These are phyloP conservation scores for Pythium brassicae DNA, from an alignment of 352 stramenopile species.

Conservation along the genomic window DNA sequence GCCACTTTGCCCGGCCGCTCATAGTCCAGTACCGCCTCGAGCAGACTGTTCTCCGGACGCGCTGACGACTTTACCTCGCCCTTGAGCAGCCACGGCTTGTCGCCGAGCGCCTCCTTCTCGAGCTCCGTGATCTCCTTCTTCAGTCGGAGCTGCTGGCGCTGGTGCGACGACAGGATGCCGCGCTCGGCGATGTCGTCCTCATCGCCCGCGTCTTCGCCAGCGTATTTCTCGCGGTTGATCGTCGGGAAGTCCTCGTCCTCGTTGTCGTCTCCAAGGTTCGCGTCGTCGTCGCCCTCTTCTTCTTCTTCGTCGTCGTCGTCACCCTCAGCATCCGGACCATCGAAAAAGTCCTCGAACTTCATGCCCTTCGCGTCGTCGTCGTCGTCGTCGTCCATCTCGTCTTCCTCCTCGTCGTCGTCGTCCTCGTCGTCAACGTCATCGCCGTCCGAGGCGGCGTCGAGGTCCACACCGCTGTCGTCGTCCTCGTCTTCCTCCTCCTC, in stretches of 20 bases:
- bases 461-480: constrained; percentile 26
- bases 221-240: constrained; percentile 39
- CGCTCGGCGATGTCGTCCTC: constrained; percentile 72
- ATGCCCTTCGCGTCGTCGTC: constrained; percentile 54
- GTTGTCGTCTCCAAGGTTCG: constrained; percentile 36
- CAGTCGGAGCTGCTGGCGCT: constrained; percentile 57
- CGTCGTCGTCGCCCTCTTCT: constrained; percentile 36
- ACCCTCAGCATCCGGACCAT: constrained; percentile 33
- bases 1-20: constrained; percentile 89
- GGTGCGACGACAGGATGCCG: constrained; percentile 77
- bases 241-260: constrained; percentile 56
- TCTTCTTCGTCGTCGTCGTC: constrained; percentile 38
- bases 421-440: constrained; percentile 32
- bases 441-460: constrained; percentile 19
- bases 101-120: constrained; percentile 84
- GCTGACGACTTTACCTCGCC: constrained; percentile 86
- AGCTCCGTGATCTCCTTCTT: constrained; percentile 85
- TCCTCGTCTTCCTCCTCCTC: constrained; percentile 57
- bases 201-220: constrained; percentile 60
- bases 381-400: constrained; percentile 50
- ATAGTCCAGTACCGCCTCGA: constrained; percentile 93
- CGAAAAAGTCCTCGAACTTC: constrained; percentile 64
- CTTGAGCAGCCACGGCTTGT: constrained; percentile 93
- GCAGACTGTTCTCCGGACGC: constrained; percentile 90
- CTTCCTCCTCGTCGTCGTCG: constrained; percentile 33